Evolutionary conservation across 202 grass and related monocot species (phyloP).

Genomic region (Elaeis oleifera): DNA sequence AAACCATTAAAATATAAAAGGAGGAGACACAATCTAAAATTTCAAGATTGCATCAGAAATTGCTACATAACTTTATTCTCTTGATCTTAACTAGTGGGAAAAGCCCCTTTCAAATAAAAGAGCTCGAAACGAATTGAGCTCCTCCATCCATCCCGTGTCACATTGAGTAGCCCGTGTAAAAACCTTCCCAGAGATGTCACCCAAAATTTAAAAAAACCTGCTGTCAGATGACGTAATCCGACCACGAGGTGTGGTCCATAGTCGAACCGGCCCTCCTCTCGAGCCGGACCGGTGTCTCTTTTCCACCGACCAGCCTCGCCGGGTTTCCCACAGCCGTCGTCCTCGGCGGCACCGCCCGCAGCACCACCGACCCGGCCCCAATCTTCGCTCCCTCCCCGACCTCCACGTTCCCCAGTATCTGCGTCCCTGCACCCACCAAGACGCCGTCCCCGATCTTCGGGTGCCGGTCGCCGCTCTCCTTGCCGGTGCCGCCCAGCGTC

Average conservation of each 20-base stretch:
- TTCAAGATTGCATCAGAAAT: too few relatives aligned
- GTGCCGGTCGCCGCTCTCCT: conserved; percentile 64
- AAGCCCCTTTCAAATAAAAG: too few relatives aligned
- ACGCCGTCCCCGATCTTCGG: conserved; percentile 76
- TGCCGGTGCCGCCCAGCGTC: conserved; percentile 67
- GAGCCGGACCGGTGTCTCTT: conserved; percentile 34
- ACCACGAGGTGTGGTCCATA: conserved; percentile 46
- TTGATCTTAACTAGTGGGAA: too few relatives aligned
- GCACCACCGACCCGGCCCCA: conserved; percentile 55
- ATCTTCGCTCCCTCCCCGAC: conserved; percentile 57
- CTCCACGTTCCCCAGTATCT: conserved; percentile 63
- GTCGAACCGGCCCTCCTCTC: conserved; percentile 32
- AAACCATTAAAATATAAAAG: too few relatives aligned
- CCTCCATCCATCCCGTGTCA: too few relatives aligned
- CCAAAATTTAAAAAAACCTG: too few relatives aligned
- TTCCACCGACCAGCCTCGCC: conserved; percentile 38
- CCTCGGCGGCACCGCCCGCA: conserved; percentile 36
- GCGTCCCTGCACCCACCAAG: conserved; percentile 67
- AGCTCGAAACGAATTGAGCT: too few relatives aligned
- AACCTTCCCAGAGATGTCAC: too few relatives aligned
- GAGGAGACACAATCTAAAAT: too few relatives aligned
- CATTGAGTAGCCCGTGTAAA: too few relatives aligned
- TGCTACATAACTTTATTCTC: too few relatives aligned
- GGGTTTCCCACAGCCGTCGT: conserved; percentile 72
- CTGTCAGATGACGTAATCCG: not conserved